These are phyloP conservation scores for Gossypium rotundifolium DNA, from an alignment of 345 rosid genomes.

Conservation along the genomic window DNA sequence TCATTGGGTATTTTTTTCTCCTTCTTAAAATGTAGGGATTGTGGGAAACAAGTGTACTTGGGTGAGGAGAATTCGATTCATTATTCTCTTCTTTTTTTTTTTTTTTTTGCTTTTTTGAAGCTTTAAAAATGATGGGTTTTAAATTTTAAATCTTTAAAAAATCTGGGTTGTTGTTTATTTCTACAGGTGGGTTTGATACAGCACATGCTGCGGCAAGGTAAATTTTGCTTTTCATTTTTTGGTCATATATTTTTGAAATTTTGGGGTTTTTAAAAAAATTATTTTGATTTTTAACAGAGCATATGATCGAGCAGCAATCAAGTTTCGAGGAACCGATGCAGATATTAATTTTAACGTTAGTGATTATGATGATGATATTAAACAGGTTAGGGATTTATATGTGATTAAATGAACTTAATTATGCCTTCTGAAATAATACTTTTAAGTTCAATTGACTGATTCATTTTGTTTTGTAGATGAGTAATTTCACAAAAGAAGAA, in stretches of 20 bases:
- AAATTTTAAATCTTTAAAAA: background rate
- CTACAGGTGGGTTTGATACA: slow-evolving; percentile 83
- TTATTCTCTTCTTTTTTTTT: background rate
- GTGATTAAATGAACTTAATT: background rate
- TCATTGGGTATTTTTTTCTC: background rate
- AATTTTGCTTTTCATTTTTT: background rate
- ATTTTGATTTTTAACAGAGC: slow-evolving; percentile 38
- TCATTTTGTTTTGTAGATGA: slow-evolving; percentile 36
- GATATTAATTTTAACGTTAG: slow-evolving; percentile 62
- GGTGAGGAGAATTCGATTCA: slow-evolving; percentile 30
- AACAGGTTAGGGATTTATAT: slow-evolving; percentile 35
- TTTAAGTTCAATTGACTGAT: background rate
- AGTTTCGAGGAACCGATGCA: slow-evolving; percentile 74
- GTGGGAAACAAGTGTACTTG: slow-evolving; percentile 80
- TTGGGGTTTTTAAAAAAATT: background rate
- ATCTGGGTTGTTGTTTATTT: background rate
- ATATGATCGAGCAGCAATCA: slow-evolving; percentile 84
- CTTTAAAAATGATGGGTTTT: background rate
- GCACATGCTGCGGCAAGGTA: slow-evolving; percentile 92
- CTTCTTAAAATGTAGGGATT: slow-evolving; percentile 47
- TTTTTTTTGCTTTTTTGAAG: too few species aligned
- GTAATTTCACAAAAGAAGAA: slow-evolving; percentile 59
- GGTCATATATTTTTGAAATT: background rate
- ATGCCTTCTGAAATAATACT: background rate
- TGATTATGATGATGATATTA: slow-evolving; percentile 67